Evolutionary conservation across 2,329 filamentous ascomycete species (phyloP), one percentile per base, ranked within the genome.

Genomic region (Colletotrichum tanaceti): DNA sequence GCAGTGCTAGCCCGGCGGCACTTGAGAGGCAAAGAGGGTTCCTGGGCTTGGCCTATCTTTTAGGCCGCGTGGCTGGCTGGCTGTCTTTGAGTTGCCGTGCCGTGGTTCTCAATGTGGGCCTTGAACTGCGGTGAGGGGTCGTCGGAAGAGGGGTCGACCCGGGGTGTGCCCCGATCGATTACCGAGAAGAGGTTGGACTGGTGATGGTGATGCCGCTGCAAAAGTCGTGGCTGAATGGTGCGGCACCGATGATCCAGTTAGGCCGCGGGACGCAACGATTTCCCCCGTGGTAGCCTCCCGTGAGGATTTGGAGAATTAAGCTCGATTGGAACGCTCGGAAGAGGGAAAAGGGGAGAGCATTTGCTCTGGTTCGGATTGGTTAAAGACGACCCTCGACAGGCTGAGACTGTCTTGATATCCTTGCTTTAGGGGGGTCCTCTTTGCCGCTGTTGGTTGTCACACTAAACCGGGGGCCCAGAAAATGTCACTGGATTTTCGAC

Each of bases 131-230:
- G 62, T 60, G 66, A 66, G 62, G 66, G 54, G 55, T 32, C 38
- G 10, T 46, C 49, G 57, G 50, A 39, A 50, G 63, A 52, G 38
- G 66, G 65, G 47, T 49, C 18, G 54, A 68, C 5, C 61, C 22
- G 43, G 65, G 65, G 47, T 64, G 54, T 32, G 32, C 50, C 22
- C 58, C 55, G 62, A 69, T 57, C 55, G 65, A 60, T 65, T 65
- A 20, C 62, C 62, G 66, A 60, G 57, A 61, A 58, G 49, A 41
- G 55, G 41, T 60, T 60, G 24, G 43, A 38, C 43, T 6, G 35
- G 62, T 44, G 20, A 50, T 57, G 50, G 44, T 11, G 16, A 35
- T 50, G 53, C 49, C 32, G 41, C 50, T 55, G 54, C 32, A 22
- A 54, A 46, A 49, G 54, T 28, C 65, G 54, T 65, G 65, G 54